A percentile compares a stretch with the other conserved stretches of the same genome.
phyloP scores from a whole-genome alignment of 768 basidiomycete species.

The Lentinus tigrinus region DNA sequence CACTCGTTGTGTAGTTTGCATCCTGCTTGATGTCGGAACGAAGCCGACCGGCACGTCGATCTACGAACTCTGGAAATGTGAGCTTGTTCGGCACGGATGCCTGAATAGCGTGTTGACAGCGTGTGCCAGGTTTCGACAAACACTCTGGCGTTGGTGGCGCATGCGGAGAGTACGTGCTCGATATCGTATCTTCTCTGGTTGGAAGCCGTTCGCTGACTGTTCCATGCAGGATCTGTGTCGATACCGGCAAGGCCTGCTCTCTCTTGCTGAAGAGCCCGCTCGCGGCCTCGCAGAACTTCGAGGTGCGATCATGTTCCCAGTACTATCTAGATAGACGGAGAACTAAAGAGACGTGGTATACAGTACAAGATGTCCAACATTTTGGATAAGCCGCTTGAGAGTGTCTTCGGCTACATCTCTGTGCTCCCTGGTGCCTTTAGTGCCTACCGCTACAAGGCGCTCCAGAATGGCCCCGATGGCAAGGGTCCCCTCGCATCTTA shows the following conservation, averaged over 20 bases:
- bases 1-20: conserved; percentile 55
- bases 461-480: conserved; percentile 83
- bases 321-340: background rate
- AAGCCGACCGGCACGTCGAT: conserved; percentile 94
- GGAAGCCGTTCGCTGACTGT: background rate
- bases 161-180: conserved; percentile 76
- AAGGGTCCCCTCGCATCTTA: conserved; percentile 89
- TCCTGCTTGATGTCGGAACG: conserved; percentile 93
- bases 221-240: conserved; percentile 68
- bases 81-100: conserved; percentile 4
- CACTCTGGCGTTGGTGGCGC: conserved; percentile 88
- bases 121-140: conserved; percentile 63
- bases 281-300: conserved; percentile 95
- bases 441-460: conserved; percentile 86
- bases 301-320: conserved; percentile 39
- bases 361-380: conserved; percentile 96
- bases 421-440: conserved; percentile 92
- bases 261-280: conserved; percentile 72
- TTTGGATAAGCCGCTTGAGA: conserved; percentile 94
- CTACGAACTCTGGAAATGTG: conserved; percentile 95
- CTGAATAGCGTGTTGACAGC: background rate
- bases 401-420: conserved; percentile 83
- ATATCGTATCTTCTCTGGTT: background rate
- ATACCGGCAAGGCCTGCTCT: conserved; percentile 70
- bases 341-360: background rate